These are phyloP conservation scores for Tolypocladium cylindrosporum DNA, from an alignment of 2,329 filamentous ascomycete species.

Conservation along the genomic window DNA sequence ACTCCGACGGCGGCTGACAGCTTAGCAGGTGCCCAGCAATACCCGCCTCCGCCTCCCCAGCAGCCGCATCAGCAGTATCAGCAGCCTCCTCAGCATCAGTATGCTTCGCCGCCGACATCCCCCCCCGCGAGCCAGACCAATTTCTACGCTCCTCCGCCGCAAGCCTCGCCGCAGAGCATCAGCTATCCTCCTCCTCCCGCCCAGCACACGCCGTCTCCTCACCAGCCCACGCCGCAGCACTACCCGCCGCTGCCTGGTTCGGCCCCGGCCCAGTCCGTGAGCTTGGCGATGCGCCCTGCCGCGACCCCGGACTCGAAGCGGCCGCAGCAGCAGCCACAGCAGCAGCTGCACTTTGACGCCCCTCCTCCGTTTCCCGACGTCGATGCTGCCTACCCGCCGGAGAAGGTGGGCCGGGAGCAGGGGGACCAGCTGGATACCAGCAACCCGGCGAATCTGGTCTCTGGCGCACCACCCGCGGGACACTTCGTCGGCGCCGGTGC, in stretches of 20 bases:
- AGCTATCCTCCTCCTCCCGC: conserved; percentile 21
- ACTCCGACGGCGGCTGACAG: background rate
- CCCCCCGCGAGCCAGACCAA: conserved; percentile 34
- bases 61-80: conserved; percentile 11
- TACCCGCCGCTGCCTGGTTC: conserved; percentile 7
- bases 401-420: conserved; percentile 15
- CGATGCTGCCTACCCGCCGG: conserved; percentile 14
- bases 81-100: conserved; percentile 22
- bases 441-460: conserved; percentile 21
- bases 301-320: conserved; percentile 14
- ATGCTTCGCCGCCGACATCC: conserved; percentile 36
- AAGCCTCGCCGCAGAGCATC: conserved; percentile 9
- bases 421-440: conserved; percentile 13
- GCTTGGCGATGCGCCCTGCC: conserved; percentile 13
- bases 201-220: conserved; percentile 20
- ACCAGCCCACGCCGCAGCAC: conserved; percentile 10
- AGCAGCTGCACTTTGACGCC: conserved; percentile 17
- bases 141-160: conserved; percentile 27
- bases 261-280: conserved; percentile 10
- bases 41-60: conserved; percentile 27
- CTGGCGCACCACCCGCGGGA: conserved; percentile 29
- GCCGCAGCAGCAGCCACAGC: conserved; percentile 6
- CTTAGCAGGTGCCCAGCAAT: conserved; percentile 21
- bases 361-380: conserved; percentile 13
- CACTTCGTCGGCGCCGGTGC: conserved; percentile 55